Evolutionary conservation across 495 filamentous ascomycete species (phyloP).

Genomic region (Hypoxylon trugodes): DNA sequence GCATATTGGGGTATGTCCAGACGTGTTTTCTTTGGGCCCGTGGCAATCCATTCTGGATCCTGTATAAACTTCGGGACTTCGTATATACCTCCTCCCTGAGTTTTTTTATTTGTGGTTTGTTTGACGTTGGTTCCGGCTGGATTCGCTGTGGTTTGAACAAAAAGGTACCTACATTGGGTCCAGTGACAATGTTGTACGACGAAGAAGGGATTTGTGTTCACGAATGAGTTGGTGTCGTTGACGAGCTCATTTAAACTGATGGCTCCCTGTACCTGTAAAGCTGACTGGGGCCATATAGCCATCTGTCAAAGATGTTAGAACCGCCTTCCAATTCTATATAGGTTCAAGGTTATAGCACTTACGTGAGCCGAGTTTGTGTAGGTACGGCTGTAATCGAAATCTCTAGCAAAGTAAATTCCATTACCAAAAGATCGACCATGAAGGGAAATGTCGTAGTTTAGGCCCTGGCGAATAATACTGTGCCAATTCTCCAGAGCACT

Average conservation of each 20-base stretch:
- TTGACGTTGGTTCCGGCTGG: background rate
- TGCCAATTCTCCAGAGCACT: constrained; percentile 86
- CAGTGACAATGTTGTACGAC: constrained; percentile 83
- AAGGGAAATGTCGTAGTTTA: constrained; percentile 69
- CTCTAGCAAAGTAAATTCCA: constrained; percentile 80
- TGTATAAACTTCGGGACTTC: constrained; percentile 22
- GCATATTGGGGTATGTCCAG: constrained; percentile 37
- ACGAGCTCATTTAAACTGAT: constrained; percentile 91
- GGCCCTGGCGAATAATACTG: constrained; percentile 82
- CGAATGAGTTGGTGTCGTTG: constrained; percentile 72
- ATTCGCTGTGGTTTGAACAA: constrained; percentile 57
- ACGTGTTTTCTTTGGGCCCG: background rate
- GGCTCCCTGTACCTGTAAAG: constrained; percentile 63
- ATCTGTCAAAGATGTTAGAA: constrained; percentile 12
- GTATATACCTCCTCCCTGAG: no score
- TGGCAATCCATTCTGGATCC: constrained; percentile 12
- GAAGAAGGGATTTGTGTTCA: constrained; percentile 62
- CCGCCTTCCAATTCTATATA: background rate
- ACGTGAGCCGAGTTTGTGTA: constrained; percentile 58
- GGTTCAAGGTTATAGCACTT: background rate
- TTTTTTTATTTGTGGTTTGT: background rate
- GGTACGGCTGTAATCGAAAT: constrained; percentile 62
- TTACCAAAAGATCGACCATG: constrained; percentile 79
- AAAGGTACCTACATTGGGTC: constrained; percentile 92
- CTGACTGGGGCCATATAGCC: constrained; percentile 72